phyloP scores from a whole-genome alignment of 768 basidiomycete genomes.

The Boletus rubescentipes region DNA sequence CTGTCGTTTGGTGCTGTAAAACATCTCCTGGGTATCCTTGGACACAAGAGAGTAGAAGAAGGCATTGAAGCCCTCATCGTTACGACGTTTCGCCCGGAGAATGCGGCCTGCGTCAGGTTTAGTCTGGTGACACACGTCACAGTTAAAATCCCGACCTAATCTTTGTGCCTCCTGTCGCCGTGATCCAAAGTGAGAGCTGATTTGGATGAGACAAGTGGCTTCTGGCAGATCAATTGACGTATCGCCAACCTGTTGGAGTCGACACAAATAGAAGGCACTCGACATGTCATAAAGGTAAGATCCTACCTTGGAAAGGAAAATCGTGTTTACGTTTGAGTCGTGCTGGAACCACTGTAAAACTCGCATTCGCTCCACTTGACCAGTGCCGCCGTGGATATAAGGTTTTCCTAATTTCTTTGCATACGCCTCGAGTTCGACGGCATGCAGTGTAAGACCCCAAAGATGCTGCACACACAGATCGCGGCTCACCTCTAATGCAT shows the following conservation, averaged over 20 bases:
- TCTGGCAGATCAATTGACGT: slow-evolving; percentile 99
- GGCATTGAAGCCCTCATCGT: slow-evolving; percentile 99
- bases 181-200: slow-evolving; percentile 98
- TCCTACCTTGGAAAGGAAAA: slow-evolving; percentile 92
- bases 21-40: slow-evolving; percentile 99
- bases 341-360: slow-evolving; percentile 96
- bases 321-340: slow-evolving; percentile 93
- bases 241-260: slow-evolving; percentile 76
- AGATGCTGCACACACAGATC: neutral
- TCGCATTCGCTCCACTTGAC: slow-evolving; percentile 93
- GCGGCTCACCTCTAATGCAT: slow-evolving; percentile 80
- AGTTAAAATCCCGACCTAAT: slow-evolving; percentile 55
- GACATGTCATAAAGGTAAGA: slow-evolving; percentile 7
- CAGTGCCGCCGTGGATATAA: slow-evolving; percentile 95
- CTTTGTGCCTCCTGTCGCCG: slow-evolving; percentile 97
- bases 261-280: slow-evolving; percentile 15
- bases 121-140: slow-evolving; percentile 16
- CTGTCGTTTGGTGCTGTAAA: slow-evolving; percentile 97
- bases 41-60: slow-evolving; percentile 99
- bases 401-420: slow-evolving; percentile 91
- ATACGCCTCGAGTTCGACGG: slow-evolving; percentile 60
- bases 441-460: slow-evolving; percentile 2
- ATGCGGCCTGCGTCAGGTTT: slow-evolving; percentile 69
- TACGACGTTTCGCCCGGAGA: slow-evolving; percentile 92
- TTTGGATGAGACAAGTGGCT: slow-evolving; percentile 98